Base-by-base conservation (phyloP, 2,329 filamentous ascomycete species). In the Leptographium wingfieldii region DNA sequence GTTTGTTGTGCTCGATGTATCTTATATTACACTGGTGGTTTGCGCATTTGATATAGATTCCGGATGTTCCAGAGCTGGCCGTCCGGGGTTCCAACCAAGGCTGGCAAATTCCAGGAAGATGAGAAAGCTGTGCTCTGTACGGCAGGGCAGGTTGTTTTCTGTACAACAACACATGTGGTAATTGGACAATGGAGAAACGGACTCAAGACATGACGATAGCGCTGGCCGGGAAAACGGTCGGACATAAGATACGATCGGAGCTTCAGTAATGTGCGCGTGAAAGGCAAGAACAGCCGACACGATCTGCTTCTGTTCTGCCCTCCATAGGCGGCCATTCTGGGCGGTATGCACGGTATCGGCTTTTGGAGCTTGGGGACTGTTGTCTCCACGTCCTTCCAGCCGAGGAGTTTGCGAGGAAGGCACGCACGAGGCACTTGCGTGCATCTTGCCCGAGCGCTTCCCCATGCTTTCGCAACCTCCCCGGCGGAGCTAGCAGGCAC, bases 211-310 rank as follows among this genome's bases (percentile, higher is more conserved):
- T 10, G 51, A 29, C 27, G 51, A 53, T 29, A 16, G 29, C 27
- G 27, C 31, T 25, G 22, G 19, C 9, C 14, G 38, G 38, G 38
- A 14, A 40, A 40, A 35, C 33, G 43, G 25, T 64, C 63, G 63
- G 63, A 64, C 60, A 64, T 64, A 64, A 61, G 63, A 64, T 61
- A 64, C 63, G 63, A 64, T 61, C 63, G 63, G 62, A 64, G 62
- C 57, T 62, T 62, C 53, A 56, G 22, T 43, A 31, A 59, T 46
- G 16, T 54, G 55, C 35, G 52, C 53, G 54, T 56, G 48, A 56
- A 58, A 46, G 58, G 56, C 58, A 54, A 52, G 4, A 11, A 40
- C 57, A 52, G 51, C 59, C 52, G 55, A 56, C 49, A 43, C 14
- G 7, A 33, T 25, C 29, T 9, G 29, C 46, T 35, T 57, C 3